Evolutionary conservation across 1,284 basidiomycete species (phyloP).

Genomic region (Leccinum fallax): DNA sequence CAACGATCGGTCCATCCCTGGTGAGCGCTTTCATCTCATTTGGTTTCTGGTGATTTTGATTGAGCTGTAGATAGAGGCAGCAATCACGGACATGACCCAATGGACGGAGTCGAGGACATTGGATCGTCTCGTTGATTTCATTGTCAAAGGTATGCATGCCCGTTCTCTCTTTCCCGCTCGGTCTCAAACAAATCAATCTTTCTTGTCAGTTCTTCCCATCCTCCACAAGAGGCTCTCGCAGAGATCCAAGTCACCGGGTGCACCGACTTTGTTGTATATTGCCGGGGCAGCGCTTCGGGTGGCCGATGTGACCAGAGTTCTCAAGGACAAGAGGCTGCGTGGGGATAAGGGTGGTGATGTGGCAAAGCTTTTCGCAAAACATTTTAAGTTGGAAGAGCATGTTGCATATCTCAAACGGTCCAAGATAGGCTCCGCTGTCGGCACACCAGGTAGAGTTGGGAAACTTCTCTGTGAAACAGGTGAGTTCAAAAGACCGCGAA

Average conservation of each 20-base stretch:
- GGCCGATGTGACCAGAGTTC: conserved; percentile 69
- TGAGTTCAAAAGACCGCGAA: conserved; percentile 35
- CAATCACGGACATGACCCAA: conserved; percentile 71
- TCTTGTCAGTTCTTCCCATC: conserved; percentile 59
- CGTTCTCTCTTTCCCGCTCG: neutral
- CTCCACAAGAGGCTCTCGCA: conserved; percentile 71
- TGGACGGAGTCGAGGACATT: conserved; percentile 72
- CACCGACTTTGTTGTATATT: conserved; percentile 78
- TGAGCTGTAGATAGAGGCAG: conserved; percentile 62
- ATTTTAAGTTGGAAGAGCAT: conserved; percentile 83
- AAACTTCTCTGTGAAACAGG: conserved; percentile 79
- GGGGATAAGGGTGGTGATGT: conserved; percentile 82
- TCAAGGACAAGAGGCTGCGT: conserved; percentile 67
- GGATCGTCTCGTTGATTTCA: conserved; percentile 71
- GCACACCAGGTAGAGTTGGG: conserved; percentile 80
- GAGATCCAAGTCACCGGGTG: conserved; percentile 69
- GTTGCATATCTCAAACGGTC: conserved; percentile 73
- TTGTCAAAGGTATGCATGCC: conserved; percentile 56
- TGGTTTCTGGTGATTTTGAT: conserved; percentile 38
- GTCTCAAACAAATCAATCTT: neutral
- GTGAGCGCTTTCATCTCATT: conserved; percentile 44
- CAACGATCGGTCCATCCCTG: conserved; percentile 70
- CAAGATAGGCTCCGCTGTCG: conserved; percentile 76
- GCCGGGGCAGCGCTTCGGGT: conserved; percentile 80
- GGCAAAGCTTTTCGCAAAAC: conserved; percentile 85